Evolutionary conservation across 768 basidiomycete species (phyloP), one percentile per base, ranked within the genome.

Genomic region (Tephrocybe rancida): DNA sequence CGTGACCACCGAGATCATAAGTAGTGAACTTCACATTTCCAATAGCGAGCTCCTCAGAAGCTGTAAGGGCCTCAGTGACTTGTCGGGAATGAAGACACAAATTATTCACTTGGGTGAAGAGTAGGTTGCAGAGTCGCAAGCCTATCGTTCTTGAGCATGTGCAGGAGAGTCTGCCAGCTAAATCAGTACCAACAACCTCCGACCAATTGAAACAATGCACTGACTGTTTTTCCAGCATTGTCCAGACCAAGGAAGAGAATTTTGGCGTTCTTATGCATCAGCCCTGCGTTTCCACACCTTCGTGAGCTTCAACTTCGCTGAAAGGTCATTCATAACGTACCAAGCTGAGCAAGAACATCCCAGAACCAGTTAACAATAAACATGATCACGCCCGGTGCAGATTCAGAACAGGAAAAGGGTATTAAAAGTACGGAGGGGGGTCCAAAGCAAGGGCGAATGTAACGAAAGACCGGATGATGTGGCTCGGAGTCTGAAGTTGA

Each of bases 61-160:
- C 96, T 99, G 61, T 19, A 64, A 24, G 49, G 46, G 53, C 26
- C 41, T 56, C 9, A 59, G 39, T 29, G 51, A 25, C 25, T 47
- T 41, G n/a, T 44, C 14, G n/a, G 55, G 42, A 60, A 50, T 50
- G 22, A 18, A 41, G 30, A 34, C 53, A 37, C 21, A 47, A 72
- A 6, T n/a, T 38, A 11, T 85, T 63, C 69, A 97, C 96, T 98
- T 7, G 97, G 97, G 71, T 98, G 96, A 54, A 98, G 88, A 25
- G 97, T 99, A 24, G 97, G 97, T 76, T 98, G 97, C 59, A 99
- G 79, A 18, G 94, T 97, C 25, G 97, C 97, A 57, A 98, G 81
- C 64, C 97, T 84, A 78, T 98, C 97, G 64, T 98, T 99, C 84
- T 99, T 99, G 64, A 99, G 81, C 96, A 98, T 98, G 76, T 99